phyloP scores from a whole-genome alignment of 306 rosid species.

The Citrullus colocynthis region DNA sequence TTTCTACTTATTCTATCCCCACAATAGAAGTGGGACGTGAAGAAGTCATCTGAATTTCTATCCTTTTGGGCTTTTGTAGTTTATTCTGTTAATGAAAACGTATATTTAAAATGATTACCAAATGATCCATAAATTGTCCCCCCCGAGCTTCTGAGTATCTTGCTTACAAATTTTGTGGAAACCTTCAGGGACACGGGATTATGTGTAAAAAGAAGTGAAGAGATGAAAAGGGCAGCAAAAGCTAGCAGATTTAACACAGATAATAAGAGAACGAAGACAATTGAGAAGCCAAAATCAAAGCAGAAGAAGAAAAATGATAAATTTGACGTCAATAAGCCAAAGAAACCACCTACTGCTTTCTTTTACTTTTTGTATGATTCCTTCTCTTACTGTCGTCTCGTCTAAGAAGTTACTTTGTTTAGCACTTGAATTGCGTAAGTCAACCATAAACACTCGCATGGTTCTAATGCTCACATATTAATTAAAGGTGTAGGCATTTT shows the following conservation, averaged over 20 bases:
- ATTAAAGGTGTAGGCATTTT: background rate
- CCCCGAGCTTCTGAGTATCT: background rate
- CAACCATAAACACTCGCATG: no score
- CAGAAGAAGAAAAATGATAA: constrained; percentile 43
- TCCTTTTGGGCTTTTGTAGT: background rate
- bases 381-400: background rate
- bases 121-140: background rate
- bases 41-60: background rate
- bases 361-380: constrained; percentile 74
- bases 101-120: background rate
- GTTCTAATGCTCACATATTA: background rate
- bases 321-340: constrained; percentile 70
- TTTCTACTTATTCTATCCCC: no score
- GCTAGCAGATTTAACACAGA: background rate
- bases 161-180: background rate
- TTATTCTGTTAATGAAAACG: background rate
- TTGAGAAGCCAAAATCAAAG: constrained; percentile 37
- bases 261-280: constrained; percentile 24
- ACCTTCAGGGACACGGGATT: background rate
- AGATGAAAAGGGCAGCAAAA: constrained; percentile 1
- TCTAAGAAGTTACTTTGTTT: constrained; percentile 3
- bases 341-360: constrained; percentile 98
- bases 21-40: background rate
- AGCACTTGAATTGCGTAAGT: background rate
- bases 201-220: background rate